Evolutionary conservation across 208 protist species (phyloP), one percentile per base, ranked within the genome.

Genomic region (Naegleria fowleri): DNA sequence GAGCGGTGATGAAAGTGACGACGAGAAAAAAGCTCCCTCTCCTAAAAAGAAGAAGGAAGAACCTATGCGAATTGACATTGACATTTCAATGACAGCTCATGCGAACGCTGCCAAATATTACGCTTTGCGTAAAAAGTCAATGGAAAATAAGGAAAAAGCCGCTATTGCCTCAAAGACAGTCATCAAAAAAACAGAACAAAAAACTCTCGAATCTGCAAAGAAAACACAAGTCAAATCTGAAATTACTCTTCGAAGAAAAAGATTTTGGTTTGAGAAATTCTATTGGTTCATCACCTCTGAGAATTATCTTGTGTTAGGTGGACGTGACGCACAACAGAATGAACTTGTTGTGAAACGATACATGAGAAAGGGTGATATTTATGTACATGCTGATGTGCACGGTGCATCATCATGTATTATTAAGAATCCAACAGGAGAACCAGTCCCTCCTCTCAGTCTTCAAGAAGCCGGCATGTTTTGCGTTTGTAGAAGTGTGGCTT

Each of bases 201-300:
- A 90, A 90, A 36, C 91, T 90, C 1, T 58, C 5, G 55, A 90
- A 29, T 51, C 52, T 13, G 9, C 38, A n/a, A 79, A 67, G n/a
- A 40, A 90, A 51, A 16, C 59, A 36, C 16, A 39, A 59, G 22
- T 93, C 15, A 97, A 95, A 86, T 94, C 96, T 51, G 92, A 93
- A 38, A 97, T 99, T 90, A 91, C 95, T 33, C 93, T 94, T 55
- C 94, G 97, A 90, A 95, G 98, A 40, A 96, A 96, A 92, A 91
- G 95, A 11, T 95, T 95, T 58, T 99, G 98, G 98, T 99, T 99
- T 96, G 98, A 99, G 89, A 99, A 99, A 93, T 99, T 99, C 86
- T 90, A 95, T 67, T 99, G 98, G 98, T 99, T 99, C 92, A 96
- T 99, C 91, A 97, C 97, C 0, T 96, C 95, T 13, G 96, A 98